Conservation (phyloP, 2,329 filamentous ascomycete species). For the Dactylellina cionopaga region DNA sequence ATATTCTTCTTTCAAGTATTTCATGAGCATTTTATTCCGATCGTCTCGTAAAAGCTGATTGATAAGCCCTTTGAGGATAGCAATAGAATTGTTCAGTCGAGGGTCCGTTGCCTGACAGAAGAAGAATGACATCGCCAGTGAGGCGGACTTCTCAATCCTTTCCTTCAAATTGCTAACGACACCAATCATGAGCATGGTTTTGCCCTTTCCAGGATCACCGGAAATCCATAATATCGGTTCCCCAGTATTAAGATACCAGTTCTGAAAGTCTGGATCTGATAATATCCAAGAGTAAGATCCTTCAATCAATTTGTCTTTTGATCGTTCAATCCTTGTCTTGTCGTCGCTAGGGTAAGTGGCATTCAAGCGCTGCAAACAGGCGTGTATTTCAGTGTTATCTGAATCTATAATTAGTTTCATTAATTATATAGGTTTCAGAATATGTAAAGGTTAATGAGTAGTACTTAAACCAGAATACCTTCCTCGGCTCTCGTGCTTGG, state of each 20-base stretch:
- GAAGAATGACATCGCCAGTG: constrained; percentile 5
- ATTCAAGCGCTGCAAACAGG: background rate
- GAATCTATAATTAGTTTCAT: no score
- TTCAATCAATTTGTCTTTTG: constrained; percentile 6
- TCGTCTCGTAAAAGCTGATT: background rate
- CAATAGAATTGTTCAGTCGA: background rate
- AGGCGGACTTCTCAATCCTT: background rate
- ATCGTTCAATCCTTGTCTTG: constrained; percentile 6
- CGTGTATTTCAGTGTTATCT: background rate
- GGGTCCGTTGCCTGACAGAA: constrained; percentile 15
- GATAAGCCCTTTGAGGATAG: constrained; percentile 1
- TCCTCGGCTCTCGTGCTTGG: no score
- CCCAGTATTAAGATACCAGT: background rate
- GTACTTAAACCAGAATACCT: no score
- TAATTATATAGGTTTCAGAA: no score
- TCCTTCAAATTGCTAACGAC: background rate
- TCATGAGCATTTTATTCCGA: background rate
- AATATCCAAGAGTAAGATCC: constrained; percentile 8
- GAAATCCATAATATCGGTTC: background rate
- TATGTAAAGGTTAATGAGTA: no score
- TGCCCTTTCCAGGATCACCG: constrained; percentile 19
- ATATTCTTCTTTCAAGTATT: background rate
- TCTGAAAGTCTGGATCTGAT: background rate
- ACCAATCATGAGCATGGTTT: constrained; percentile 28
- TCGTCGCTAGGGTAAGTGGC: constrained; percentile 4